Conservation (phyloP, 495 filamentous ascomycete genomes). For the Trichoderma orchidacearum region DNA sequence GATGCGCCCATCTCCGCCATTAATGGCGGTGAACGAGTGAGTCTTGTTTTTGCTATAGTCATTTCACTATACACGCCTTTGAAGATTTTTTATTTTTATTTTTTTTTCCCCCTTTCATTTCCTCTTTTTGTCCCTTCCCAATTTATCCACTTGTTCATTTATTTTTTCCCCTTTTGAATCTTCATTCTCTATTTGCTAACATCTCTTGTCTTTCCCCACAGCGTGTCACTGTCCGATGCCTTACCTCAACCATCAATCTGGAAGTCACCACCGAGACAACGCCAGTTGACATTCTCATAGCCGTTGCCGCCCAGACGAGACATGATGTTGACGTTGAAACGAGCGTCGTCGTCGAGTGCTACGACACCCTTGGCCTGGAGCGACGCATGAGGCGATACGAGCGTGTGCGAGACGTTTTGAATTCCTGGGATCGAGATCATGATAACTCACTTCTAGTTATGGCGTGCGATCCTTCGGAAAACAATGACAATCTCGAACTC, state of each 20-base stretch:
- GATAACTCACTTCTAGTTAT: conserved; percentile 53
- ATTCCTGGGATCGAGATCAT: conserved; percentile 74
- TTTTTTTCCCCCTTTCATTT: too few relatives aligned
- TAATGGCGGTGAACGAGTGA: conserved; percentile 62
- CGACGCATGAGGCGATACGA: conserved; percentile 79
- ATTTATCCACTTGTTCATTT: too few relatives aligned
- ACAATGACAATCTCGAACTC: conserved; percentile 28
- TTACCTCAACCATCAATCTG: conserved; percentile 44
- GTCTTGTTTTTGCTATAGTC: conserved; percentile 1
- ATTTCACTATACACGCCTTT: neutral
- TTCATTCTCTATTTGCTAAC: neutral
- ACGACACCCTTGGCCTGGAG: conserved; percentile 62
- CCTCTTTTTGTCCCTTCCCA: too few relatives aligned
- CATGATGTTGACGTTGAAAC: conserved; percentile 43
- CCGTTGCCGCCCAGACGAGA: conserved; percentile 39
- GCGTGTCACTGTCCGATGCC: conserved; percentile 55
- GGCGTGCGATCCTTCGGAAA: conserved; percentile 17
- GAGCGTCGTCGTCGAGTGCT: conserved; percentile 64
- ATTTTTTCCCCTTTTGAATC: too few relatives aligned
- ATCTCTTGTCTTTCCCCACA: conserved; percentile 7
- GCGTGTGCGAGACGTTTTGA: conserved; percentile 74
- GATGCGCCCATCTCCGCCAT: conserved; percentile 78
- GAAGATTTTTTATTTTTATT: too few relatives aligned
- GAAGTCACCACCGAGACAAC: conserved; percentile 62
- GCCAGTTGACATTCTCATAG: conserved; percentile 52